Evolutionary conservation across 768 basidiomycete genomes (phyloP), one percentile per base, ranked within the genome.

Genomic region (Baorangia bicolor): DNA sequence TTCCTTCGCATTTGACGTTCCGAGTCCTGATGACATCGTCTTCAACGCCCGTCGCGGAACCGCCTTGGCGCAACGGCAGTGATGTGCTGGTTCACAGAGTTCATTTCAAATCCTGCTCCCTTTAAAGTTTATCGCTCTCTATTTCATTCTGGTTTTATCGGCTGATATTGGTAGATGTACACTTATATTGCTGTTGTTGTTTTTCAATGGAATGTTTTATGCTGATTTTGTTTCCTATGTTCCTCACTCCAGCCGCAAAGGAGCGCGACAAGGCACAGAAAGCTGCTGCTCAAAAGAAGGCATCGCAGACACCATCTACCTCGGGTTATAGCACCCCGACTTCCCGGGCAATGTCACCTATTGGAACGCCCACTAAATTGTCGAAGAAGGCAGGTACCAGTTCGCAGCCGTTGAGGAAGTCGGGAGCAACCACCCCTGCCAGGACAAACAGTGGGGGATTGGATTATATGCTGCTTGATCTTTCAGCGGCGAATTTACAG

Each of bases 1-100:
- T 3, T 62, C 62, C 50, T 92, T 91, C 67, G 74, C 83, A 11
- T 93, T 94, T 65, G 85, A 94, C 58, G 81, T 79, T 23, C 92
- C 91, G 34, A 97, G 94, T 71, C 96, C 96, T 21, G 96, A 98
- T 62, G 96, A 98, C 64, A 73, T 91, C 59, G 85, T 98, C 10
- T 76, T 90, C 63, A 84, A 83, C 61, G 91, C 93, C 51, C 84
- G 93, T 46, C 85, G 81, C 50, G 90, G 90, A 43, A 90, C 93
- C 5, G 74, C 85, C 30, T 72, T 88, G 45, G 78, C 72, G 12
- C 74, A 78, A 51, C 73, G 75, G 51, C 71, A 62, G 35, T 64
- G 64, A 69, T 27, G 25, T 40, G 1, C 53, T 44, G 43, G 40
- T 43, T 47, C 51, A 49, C 52, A 37, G 38, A 16, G 34, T 52